phyloP scores from a whole-genome alignment of 73 alveolate species.

The Effrenium voratum region DNA sequence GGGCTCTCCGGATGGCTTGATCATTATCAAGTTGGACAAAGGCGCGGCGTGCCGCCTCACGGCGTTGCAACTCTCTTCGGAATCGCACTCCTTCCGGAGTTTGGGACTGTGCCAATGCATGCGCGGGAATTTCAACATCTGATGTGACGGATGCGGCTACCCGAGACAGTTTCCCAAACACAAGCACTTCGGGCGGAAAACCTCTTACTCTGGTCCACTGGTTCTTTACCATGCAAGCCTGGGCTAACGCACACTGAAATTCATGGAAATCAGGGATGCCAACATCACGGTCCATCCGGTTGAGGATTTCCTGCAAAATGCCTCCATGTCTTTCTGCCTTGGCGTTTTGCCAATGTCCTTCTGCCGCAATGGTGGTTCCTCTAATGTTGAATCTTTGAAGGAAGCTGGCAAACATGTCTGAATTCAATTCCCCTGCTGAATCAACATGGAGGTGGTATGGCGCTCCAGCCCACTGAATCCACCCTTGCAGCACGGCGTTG shows the following conservation, averaged over 20 bases:
- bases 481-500: background rate
- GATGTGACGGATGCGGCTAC: background rate
- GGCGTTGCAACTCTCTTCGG: background rate
- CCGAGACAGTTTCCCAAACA: background rate
- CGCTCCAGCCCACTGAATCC: conserved; percentile 24
- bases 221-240: background rate
- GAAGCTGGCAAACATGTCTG: background rate
- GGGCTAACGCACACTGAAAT: background rate
- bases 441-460: background rate
- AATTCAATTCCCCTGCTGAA: background rate
- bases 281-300: background rate
- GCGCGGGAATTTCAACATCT: background rate
- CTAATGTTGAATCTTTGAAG: background rate
- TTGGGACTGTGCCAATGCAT: background rate
- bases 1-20: background rate
- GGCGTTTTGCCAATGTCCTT: conserved; percentile 21
- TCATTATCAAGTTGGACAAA: background rate
- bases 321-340: conserved; percentile 6
- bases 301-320: background rate
- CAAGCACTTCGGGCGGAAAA: background rate
- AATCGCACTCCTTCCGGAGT: background rate
- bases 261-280: background rate
- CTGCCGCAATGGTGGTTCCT: background rate
- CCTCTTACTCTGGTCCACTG: background rate
- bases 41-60: background rate